Evolutionary conservation across 2,329 filamentous ascomycete genomes (phyloP).

Genomic region (Fusarium sp.): DNA sequence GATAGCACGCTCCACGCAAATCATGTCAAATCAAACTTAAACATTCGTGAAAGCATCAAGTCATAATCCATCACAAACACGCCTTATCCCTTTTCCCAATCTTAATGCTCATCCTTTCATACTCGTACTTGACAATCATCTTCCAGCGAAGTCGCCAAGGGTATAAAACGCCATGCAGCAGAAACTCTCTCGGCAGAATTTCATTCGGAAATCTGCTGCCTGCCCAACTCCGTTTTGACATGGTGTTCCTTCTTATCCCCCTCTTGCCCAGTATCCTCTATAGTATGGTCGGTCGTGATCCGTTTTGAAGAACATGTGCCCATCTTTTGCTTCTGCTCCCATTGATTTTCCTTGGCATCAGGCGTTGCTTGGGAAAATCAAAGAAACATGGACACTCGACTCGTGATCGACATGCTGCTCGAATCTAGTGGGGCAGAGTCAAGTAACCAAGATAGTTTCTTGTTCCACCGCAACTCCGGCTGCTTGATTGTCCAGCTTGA

Average conservation of each 20-base stretch:
- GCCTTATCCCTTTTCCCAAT: not conserved
- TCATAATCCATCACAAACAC: conserved; percentile 21
- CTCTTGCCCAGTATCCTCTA: not conserved
- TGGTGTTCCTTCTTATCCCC: not conserved
- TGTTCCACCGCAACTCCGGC: not conserved
- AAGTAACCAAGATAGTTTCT: not conserved
- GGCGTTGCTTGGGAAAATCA: conserved; percentile 21
- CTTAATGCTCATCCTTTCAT: not conserved
- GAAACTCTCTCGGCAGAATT: not conserved
- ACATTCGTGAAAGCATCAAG: conserved; percentile 28
- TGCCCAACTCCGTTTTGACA: not conserved
- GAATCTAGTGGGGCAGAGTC: not conserved
- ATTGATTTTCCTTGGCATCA: not conserved
- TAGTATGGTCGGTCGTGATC: not conserved
- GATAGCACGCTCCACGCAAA: not conserved
- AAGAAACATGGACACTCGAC: conserved; percentile 1
- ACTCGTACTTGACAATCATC: not conserved
- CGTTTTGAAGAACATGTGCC: not conserved
- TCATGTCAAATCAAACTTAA: not conserved
- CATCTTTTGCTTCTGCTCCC: not conserved
- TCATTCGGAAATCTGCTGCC: not conserved
- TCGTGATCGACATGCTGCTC: not conserved
- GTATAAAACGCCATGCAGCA: not conserved
- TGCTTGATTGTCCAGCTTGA: not conserved
- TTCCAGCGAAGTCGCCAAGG: not conserved